Conservation (phyloP, 2,329 filamentous ascomycete genomes). For the Graphilbum fragrans region DNA sequence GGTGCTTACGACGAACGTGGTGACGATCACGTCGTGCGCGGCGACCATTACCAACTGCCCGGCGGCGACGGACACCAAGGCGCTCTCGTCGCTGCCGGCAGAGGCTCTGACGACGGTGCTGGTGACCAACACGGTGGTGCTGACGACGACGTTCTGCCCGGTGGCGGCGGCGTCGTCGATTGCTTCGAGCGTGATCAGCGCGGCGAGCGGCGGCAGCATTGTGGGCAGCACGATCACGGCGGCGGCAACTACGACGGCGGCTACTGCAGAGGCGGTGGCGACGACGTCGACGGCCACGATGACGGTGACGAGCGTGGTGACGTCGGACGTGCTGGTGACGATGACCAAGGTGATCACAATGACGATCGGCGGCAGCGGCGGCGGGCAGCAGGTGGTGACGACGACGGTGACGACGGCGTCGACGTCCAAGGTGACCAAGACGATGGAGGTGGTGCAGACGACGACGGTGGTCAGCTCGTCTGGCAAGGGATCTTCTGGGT, state of each 20-base stretch:
- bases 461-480: too few species aligned
- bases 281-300: not conserved
- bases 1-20: constrained; percentile 27
- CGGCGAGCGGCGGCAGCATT: constrained; percentile 19
- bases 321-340: too few species aligned
- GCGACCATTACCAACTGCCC: constrained; percentile 15
- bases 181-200: constrained; percentile 21
- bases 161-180: constrained; percentile 25
- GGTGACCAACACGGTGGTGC: constrained; percentile 24
- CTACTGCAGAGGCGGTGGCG: not conserved
- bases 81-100: constrained; percentile 21
- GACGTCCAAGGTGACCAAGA: too few species aligned
- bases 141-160: constrained; percentile 29
- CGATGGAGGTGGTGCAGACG: too few species aligned
- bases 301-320: not conserved
- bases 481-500: too few species aligned
- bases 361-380: too few species aligned
- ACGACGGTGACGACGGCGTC: too few species aligned
- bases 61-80: constrained; percentile 20
- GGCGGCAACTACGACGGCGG: constrained; percentile 21
- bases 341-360: too few species aligned
- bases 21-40: constrained; percentile 18
- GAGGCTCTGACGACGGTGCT: constrained; percentile 18
- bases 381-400: too few species aligned
- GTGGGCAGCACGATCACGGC: constrained; percentile 25